Conservation (phyloP, 1,284 basidiomycete species). For the Gymnopus androsaceus region DNA sequence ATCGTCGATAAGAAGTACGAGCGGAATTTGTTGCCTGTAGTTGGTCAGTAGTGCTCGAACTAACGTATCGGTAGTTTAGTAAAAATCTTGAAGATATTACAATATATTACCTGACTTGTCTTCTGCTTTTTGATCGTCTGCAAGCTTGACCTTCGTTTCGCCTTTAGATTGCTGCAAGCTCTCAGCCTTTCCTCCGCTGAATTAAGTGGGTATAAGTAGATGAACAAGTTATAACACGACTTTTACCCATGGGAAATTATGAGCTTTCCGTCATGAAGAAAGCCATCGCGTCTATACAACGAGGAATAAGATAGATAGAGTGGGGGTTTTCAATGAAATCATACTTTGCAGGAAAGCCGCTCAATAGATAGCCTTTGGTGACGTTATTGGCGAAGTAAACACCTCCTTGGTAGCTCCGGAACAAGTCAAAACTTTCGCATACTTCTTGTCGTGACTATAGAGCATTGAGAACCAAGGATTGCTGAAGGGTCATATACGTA, state of each 20-base stretch:
- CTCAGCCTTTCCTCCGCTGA: slow-evolving; percentile 69
- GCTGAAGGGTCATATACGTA: slow-evolving; percentile 24
- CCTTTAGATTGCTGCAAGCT: slow-evolving; percentile 47
- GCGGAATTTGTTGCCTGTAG: slow-evolving; percentile 48
- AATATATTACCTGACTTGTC: too few relatives aligned
- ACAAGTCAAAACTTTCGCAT: slow-evolving; percentile 74
- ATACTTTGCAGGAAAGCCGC: slow-evolving; percentile 67
- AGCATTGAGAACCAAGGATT: not conserved
- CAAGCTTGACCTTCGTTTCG: slow-evolving; percentile 37
- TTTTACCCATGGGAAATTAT: slow-evolving; percentile 80
- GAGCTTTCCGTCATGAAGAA: slow-evolving; percentile 59
- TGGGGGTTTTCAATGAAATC: slow-evolving; percentile 6
- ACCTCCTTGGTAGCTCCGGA: slow-evolving; percentile 75
- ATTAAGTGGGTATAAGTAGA: slow-evolving; percentile 10
- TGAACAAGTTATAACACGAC: not conserved
- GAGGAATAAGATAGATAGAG: slow-evolving; percentile 12
- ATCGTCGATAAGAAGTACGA: slow-evolving; percentile 71
- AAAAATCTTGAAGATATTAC: too few relatives aligned
- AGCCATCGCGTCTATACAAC: slow-evolving; percentile 61
- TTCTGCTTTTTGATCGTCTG: slow-evolving; percentile 61
- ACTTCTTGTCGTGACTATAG: slow-evolving; percentile 77
- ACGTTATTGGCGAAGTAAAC: slow-evolving; percentile 66
- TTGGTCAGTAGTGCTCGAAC: slow-evolving; percentile 66
- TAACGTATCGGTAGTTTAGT: too few relatives aligned
- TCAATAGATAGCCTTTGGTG: slow-evolving; percentile 72